These are phyloP conservation scores for Cryptosporidium baileyi DNA, from an alignment of 169 alveolate species.

Conservation along the genomic window DNA sequence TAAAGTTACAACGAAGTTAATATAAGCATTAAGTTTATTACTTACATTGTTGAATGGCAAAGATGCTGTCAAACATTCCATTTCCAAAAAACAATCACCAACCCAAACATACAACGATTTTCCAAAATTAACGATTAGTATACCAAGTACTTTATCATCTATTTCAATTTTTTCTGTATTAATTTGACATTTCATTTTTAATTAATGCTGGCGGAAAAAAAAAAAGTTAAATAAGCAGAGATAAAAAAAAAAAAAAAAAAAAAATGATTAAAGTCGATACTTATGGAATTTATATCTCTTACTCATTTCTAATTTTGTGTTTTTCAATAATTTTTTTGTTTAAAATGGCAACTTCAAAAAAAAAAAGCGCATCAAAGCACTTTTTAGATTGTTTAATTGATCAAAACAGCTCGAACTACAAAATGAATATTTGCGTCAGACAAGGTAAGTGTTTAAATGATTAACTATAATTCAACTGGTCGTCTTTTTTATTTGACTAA, in stretches of 20 bases:
- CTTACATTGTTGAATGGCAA: background rate
- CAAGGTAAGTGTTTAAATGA: constrained; percentile 28
- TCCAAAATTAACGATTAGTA: constrained; percentile 30
- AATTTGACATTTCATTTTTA: constrained; percentile 2
- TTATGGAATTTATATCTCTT: constrained; percentile 21
- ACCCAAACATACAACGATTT: constrained; percentile 41
- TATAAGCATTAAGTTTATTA: background rate
- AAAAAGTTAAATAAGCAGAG: background rate
- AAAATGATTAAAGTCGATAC: background rate
- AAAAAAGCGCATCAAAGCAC: background rate
- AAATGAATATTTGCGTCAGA: constrained; percentile 47
- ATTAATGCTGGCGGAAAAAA: constrained; percentile 32
- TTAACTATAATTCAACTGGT: background rate
- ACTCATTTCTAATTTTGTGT: background rate
- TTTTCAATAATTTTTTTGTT: background rate
- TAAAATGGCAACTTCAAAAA: background rate
- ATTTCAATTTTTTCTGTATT: constrained; percentile 1
- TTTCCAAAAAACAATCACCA: constrained; percentile 12
- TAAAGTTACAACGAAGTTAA: background rate
- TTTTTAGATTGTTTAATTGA: background rate
- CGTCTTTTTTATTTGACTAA: background rate
- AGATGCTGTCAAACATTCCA: background rate
- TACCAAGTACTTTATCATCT: background rate
- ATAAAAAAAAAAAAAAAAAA: background rate
- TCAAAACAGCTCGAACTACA: constrained; percentile 1